phyloP scores from a whole-genome alignment of 2,329 filamentous ascomycete species.

The Fusarium domesticum region DNA sequence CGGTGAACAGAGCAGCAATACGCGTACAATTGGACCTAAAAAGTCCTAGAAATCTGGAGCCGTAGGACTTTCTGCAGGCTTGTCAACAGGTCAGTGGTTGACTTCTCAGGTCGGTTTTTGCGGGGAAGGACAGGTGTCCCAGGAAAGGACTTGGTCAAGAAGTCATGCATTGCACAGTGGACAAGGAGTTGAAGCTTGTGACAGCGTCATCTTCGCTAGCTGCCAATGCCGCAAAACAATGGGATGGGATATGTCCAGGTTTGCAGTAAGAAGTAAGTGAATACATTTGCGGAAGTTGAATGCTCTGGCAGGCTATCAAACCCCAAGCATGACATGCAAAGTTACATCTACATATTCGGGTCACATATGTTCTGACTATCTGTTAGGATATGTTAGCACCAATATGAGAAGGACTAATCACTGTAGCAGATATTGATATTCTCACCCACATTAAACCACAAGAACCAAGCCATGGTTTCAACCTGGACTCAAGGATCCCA shows the following conservation, averaged over 20 bases:
- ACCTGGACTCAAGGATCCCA: constrained; percentile 20
- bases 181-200: constrained; percentile 25
- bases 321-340: too few relatives aligned
- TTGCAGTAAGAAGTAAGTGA: too few relatives aligned
- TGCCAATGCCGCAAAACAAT: too few relatives aligned
- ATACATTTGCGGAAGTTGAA: too few relatives aligned
- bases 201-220: constrained; percentile 18
- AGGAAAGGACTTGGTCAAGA: constrained; percentile 15
- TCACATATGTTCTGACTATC: too few relatives aligned
- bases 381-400: too few relatives aligned
- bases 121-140: constrained; percentile 15
- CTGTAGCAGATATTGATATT: constrained; percentile 6
- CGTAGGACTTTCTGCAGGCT: constrained; percentile 17
- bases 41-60: constrained; percentile 15
- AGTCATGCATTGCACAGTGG: constrained; percentile 24
- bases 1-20: not conserved
- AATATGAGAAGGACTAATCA: not conserved
- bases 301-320: too few relatives aligned
- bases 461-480: constrained; percentile 29
- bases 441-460: constrained; percentile 20
- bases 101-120: constrained; percentile 6
- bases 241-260: too few relatives aligned
- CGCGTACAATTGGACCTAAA: not conserved
- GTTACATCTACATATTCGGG: too few relatives aligned
- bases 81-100: constrained; percentile 5